Conservation (phyloP, 805 yeast species). For the Middelhovenomyces tepae region DNA sequence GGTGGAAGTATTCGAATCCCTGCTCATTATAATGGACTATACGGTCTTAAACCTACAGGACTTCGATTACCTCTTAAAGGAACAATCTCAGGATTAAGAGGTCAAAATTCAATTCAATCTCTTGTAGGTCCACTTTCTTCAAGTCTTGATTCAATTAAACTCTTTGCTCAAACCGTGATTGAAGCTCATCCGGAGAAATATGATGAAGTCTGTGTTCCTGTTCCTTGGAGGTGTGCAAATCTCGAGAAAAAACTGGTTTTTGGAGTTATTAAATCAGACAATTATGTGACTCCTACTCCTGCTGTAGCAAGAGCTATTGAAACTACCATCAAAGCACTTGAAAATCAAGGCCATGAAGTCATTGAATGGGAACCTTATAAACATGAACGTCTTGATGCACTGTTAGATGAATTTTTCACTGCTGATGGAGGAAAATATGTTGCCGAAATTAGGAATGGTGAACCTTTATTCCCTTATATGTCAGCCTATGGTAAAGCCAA, state of each 20-base stretch:
- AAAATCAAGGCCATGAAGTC: conserved; percentile 47
- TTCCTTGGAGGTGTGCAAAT: conserved; percentile 38
- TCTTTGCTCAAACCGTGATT: conserved; percentile 32
- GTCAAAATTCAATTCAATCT: conserved; percentile 31
- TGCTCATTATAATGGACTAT: conserved; percentile 35
- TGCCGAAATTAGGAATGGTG: conserved; percentile 24
- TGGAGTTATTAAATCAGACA: conserved; percentile 41
- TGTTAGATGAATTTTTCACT: conserved; percentile 31
- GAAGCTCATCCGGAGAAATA: conserved; percentile 36
- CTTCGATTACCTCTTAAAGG: conserved; percentile 35
- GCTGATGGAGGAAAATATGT: conserved; percentile 40
- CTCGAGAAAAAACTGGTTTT: conserved; percentile 31
- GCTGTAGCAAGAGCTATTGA: conserved; percentile 47
- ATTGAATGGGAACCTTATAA: conserved; percentile 44
- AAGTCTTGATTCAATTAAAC: conserved; percentile 32
- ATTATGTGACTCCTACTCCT: conserved; percentile 43
- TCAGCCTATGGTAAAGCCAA: conserved; percentile 28
- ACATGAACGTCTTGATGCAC: too few species aligned
- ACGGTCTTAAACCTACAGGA: conserved; percentile 41
- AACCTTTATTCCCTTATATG: conserved; percentile 34
- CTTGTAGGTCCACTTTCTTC: conserved; percentile 43
- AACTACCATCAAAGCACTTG: conserved; percentile 43
- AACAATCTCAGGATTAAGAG: conserved; percentile 28
- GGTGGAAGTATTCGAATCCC: conserved; percentile 49
- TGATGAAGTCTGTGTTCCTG: conserved; percentile 44